A percentile compares a stretch with the other conserved stretches of the same genome.
Evolutionary conservation across 2,329 filamentous ascomycete genomes (phyloP).

Genomic region (Cytospora paraplurivora): DNA sequence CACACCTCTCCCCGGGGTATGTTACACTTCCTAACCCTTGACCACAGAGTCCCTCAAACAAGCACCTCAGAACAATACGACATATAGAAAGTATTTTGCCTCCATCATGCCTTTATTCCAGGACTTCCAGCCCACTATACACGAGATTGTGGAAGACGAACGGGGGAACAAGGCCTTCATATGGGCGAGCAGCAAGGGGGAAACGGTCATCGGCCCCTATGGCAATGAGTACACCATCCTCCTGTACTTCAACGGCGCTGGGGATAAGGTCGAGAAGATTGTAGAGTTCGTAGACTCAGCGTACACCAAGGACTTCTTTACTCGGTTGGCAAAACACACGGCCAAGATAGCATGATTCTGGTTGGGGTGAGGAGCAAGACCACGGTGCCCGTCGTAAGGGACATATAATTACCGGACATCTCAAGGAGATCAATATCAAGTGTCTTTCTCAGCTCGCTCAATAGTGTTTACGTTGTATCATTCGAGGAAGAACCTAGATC

Average conservation of each 20-base stretch:
- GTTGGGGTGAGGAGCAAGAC: neutral
- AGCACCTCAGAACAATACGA: slow-evolving; percentile 6
- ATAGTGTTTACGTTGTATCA: no score
- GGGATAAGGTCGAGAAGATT: slow-evolving; percentile 27
- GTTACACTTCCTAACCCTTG: neutral
- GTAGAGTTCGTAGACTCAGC: slow-evolving; percentile 17
- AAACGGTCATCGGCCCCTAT: slow-evolving; percentile 31
- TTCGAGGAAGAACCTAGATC: no score
- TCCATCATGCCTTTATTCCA: slow-evolving; percentile 10
- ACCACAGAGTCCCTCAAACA: slow-evolving; percentile 7
- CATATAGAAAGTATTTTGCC: slow-evolving; percentile 10
- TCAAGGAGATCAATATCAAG: no score
- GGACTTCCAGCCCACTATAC: slow-evolving; percentile 14
- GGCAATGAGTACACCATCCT: slow-evolving; percentile 32
- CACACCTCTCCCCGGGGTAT: no score
- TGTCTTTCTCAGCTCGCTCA: no score
- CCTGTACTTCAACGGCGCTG: slow-evolving; percentile 31
- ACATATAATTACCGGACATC: no score
- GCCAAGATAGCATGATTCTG: neutral
- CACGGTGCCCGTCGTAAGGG: no score
- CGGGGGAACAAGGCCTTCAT: slow-evolving; percentile 32
- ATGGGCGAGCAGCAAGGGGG: slow-evolving; percentile 28
- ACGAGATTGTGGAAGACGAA: slow-evolving; percentile 28
- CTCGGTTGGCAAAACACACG: neutral
- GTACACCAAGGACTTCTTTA: slow-evolving; percentile 5